These are phyloP conservation scores for Nevesoporus exiguus DNA, from an alignment of 768 basidiomycete genomes.

Conservation along the genomic window DNA sequence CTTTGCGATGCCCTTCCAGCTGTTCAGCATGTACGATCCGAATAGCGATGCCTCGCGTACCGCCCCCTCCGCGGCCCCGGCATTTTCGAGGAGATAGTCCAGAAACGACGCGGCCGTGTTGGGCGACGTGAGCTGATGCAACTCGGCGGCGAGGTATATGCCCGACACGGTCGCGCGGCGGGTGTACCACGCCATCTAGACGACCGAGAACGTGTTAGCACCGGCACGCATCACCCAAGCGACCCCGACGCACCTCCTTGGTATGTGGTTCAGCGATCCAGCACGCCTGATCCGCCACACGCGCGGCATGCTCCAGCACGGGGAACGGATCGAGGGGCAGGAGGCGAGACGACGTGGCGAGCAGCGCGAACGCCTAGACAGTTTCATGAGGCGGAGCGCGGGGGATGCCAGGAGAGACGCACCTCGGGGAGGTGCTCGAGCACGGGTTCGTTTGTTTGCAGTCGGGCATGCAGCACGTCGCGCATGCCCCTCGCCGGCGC, in stretches of 20 bases:
- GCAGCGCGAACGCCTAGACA: conserved; percentile 65
- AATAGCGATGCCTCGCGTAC: conserved; percentile 54
- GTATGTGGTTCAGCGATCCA: conserved; percentile 50
- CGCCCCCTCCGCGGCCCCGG: conserved; percentile 42
- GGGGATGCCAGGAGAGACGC: conserved; percentile 11
- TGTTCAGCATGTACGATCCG: conserved; percentile 57
- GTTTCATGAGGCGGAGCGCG: neutral
- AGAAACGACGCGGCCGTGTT: conserved; percentile 63
- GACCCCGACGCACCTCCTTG: conserved; percentile 47
- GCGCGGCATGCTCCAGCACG: conserved; percentile 55
- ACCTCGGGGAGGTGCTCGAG: conserved; percentile 67
- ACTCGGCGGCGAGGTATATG: conserved; percentile 72
- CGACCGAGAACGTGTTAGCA: neutral
- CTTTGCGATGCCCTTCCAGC: conserved; percentile 69
- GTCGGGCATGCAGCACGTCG: conserved; percentile 51
- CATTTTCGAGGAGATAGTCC: conserved; percentile 54
- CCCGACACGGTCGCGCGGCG: conserved; percentile 61
- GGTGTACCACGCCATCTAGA: conserved; percentile 70
- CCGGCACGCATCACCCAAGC: neutral
- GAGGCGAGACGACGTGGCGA: conserved; percentile 50
- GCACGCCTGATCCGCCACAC: conserved; percentile 71
- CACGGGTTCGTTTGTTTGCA: conserved; percentile 67
- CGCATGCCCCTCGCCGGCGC: conserved; percentile 33
- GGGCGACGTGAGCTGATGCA: conserved; percentile 81
- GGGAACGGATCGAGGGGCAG: conserved; percentile 58